These are phyloP conservation scores for Penicillium mononematosum DNA, from an alignment of 495 filamentous ascomycete genomes.

Conservation along the genomic window DNA sequence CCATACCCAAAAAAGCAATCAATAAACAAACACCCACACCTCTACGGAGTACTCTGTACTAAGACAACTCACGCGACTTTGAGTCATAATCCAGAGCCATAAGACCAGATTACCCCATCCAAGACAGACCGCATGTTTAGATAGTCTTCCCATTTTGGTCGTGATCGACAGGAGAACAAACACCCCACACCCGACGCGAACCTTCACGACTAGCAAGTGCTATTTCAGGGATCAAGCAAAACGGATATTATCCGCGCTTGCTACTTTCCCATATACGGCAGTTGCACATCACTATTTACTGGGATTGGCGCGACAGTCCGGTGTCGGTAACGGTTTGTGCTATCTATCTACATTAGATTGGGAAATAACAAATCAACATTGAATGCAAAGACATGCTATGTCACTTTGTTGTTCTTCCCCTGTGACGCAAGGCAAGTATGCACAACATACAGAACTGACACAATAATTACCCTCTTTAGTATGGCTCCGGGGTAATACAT, in stretches of 20 bases:
- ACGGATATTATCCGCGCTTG: constrained; percentile 5
- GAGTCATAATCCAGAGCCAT: not conserved
- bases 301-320: constrained; percentile 4
- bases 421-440: constrained; percentile 8
- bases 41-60: not conserved
- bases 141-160: constrained; percentile 7
- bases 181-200: constrained; percentile 10
- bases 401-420: not conserved
- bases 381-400: not conserved
- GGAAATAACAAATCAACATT: not conserved
- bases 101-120: not conserved
- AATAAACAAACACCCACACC: constrained; percentile 1
- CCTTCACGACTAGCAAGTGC: not conserved
- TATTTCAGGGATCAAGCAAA: not conserved
- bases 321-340: not conserved
- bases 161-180: constrained; percentile 28
- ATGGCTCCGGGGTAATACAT: not conserved
- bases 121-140: constrained; percentile 13
- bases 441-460: not conserved
- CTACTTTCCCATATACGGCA: not conserved
- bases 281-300: constrained; percentile 11
- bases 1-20: constrained; percentile 1
- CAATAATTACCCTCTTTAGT: not conserved
- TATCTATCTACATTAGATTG: not conserved
- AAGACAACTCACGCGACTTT: constrained; percentile 5